A percentile compares a stretch with the other conserved stretches of the same genome.
Conservation (phyloP, 2,329 filamentous ascomycete genomes). For the Monilinia laxa region DNA sequence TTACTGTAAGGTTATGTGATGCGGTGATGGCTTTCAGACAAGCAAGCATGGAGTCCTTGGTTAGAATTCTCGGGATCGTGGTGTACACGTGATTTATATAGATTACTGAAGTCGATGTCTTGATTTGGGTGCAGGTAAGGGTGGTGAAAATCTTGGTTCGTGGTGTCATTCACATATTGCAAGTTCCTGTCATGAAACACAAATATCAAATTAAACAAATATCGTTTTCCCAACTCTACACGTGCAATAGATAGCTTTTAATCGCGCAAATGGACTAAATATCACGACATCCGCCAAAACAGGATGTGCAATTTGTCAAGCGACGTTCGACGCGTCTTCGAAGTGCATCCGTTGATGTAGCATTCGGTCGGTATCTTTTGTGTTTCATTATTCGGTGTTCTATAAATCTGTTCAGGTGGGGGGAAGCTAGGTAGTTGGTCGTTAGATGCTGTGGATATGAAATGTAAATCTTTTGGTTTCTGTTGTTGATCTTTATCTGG, state of each 20-base stretch:
- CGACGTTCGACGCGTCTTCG: neutral
- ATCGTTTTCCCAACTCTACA: neutral
- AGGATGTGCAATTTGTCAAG: slow-evolving; percentile 26
- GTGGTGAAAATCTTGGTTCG: neutral
- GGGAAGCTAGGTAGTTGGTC: slow-evolving; percentile 5
- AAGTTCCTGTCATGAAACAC: neutral
- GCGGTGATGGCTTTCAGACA: neutral
- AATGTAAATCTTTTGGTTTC: neutral
- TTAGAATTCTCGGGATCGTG: slow-evolving; percentile 6
- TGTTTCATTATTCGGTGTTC: neutral
- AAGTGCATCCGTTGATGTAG: neutral
- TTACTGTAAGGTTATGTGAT: neutral
- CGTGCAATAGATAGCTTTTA: neutral
- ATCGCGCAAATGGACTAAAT: slow-evolving; percentile 19
- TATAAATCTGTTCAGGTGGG: slow-evolving; percentile 14
- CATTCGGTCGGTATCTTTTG: neutral
- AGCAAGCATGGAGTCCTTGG: neutral
- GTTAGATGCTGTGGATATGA: neutral
- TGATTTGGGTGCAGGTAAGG: neutral
- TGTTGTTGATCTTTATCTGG: neutral
- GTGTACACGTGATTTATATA: slow-evolving; percentile 5
- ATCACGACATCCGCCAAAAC: slow-evolving; percentile 33
- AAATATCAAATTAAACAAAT: neutral
- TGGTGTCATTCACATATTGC: neutral
- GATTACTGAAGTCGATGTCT: neutral